Conservation (phyloP, 768 basidiomycete genomes). For the Serpula lacrymans region DNA sequence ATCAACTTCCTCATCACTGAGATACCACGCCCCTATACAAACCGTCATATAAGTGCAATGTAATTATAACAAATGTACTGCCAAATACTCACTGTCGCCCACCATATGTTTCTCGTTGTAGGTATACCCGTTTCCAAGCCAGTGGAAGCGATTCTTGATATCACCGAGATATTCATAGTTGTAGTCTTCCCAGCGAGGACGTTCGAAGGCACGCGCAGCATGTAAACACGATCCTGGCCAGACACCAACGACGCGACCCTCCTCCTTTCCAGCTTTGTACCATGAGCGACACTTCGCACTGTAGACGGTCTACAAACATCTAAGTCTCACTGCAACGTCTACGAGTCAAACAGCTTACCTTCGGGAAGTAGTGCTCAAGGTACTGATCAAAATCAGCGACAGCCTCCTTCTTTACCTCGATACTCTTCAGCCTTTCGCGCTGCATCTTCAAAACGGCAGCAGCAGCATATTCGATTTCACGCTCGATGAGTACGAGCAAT, state of each 20-base stretch:
- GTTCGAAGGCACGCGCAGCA: slow-evolving; percentile 41
- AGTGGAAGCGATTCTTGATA: slow-evolving; percentile 48
- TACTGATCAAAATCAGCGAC: slow-evolving; percentile 61
- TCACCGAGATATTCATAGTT: slow-evolving; percentile 42
- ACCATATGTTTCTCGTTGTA: slow-evolving; percentile 42
- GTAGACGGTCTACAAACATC: slow-evolving; percentile 46
- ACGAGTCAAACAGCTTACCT: slow-evolving; percentile 24
- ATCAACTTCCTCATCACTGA: slow-evolving; percentile 37
- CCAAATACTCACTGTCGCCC: slow-evolving; percentile 30
- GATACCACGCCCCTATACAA: slow-evolving; percentile 43
- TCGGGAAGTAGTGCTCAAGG: slow-evolving; percentile 49
- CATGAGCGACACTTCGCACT: slow-evolving; percentile 57
- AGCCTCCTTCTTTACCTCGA: slow-evolving; percentile 56
- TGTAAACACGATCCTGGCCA: slow-evolving; percentile 62
- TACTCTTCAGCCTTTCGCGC: slow-evolving; percentile 57
- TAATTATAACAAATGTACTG: not conserved
- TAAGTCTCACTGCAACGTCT: not conserved
- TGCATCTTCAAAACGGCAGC: slow-evolving; percentile 56
- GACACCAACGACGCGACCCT: slow-evolving; percentile 53
- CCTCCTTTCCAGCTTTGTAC: slow-evolving; percentile 60
- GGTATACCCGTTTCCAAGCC: slow-evolving; percentile 61
- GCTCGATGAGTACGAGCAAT: slow-evolving; percentile 52
- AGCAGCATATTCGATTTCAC: slow-evolving; percentile 55
- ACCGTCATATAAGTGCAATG: not conserved
- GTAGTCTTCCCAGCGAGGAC: slow-evolving; percentile 68